Base-by-base conservation (phyloP, 2,329 filamentous ascomycete genomes). In the Chaetomiaceae sp. region DNA sequence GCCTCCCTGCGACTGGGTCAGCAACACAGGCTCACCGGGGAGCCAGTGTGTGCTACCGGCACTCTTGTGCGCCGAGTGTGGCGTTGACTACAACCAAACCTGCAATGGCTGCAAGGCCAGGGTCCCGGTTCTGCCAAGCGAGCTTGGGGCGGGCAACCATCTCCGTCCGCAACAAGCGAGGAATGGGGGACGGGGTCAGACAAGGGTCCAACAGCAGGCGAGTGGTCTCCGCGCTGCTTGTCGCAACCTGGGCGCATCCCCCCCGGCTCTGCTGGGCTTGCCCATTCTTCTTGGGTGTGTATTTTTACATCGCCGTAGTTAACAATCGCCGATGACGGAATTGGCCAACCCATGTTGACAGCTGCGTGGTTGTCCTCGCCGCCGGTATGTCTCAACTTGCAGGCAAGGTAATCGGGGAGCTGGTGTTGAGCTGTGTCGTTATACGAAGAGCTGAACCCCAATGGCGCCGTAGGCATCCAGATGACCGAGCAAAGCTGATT, bases 51-150 rank as follows among this genome's bases (percentile, higher is more conserved):
- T 47, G 42, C 33, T 35, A 44, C 44, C 38, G 19, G 19, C 12
- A 39, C 40, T 40, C 41, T 49, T 39, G n/a, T n/a, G 48, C 53
- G 40, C 50, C 46, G 49, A 60, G 58, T 52, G 58, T 58, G 58
- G 58, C 55, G 55, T 57, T 56, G 57, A 45, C 33, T 37, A 44
- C 21, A 16, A 46, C 51, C 50, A 43, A 55, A 54, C 51, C 51
- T 55, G 58, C 55, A 56, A 49, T 55, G 50, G 49, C 53, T 44
- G 38, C 42, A 48, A 46, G 53, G 50, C 53, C 48, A 44, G 53
- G 55, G 23, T 44, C 48, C 39, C 39, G 48, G 20, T 34, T 17
- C 30, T 44, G 55, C 50, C 51, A 55, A 54, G 55, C 34, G 50
- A 48, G 46, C 50, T 47, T 48, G 55, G 55, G 51, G 40, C 34